Conservation (phyloP, 345 rosid species). For the Psidium guajava region DNA sequence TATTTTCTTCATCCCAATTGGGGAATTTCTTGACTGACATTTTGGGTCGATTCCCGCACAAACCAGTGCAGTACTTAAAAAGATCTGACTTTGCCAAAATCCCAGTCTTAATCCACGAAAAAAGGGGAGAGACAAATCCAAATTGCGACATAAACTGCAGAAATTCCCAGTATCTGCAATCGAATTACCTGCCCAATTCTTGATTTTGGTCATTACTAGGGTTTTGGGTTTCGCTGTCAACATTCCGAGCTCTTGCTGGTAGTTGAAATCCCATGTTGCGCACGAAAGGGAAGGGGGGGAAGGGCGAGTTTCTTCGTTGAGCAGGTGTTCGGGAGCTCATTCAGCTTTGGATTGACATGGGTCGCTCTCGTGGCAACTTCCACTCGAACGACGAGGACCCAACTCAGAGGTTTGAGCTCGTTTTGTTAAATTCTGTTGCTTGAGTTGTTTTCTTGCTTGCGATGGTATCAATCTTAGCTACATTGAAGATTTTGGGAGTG, state of each 20-base stretch:
- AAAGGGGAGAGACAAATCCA: background rate
- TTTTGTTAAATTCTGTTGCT: background rate
- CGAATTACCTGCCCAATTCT: background rate
- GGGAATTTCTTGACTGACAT: background rate
- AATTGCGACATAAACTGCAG: background rate
- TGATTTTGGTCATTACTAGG: background rate
- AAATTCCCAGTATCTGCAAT: background rate
- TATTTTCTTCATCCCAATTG: background rate
- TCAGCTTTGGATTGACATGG: slow-evolving; percentile 36
- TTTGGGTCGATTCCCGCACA: background rate
- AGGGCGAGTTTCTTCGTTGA: background rate
- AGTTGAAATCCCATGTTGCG: background rate
- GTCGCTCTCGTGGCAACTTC: slow-evolving; percentile 94
- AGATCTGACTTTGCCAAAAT: background rate
- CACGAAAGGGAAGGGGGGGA: background rate
- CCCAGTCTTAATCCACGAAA: background rate
- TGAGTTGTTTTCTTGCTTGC: background rate
- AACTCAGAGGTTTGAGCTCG: slow-evolving; percentile 55
- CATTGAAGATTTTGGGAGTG: background rate
- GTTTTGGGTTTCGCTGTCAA: background rate
- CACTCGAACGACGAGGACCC: slow-evolving; percentile 84
- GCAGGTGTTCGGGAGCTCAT: slow-evolving; percentile 5
- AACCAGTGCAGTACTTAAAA: background rate
- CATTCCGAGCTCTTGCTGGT: background rate
- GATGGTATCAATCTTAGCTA: background rate